Base-by-base conservation (phyloP, 352 stramenopile genomes). In the Phytophthora vignae region DNA sequence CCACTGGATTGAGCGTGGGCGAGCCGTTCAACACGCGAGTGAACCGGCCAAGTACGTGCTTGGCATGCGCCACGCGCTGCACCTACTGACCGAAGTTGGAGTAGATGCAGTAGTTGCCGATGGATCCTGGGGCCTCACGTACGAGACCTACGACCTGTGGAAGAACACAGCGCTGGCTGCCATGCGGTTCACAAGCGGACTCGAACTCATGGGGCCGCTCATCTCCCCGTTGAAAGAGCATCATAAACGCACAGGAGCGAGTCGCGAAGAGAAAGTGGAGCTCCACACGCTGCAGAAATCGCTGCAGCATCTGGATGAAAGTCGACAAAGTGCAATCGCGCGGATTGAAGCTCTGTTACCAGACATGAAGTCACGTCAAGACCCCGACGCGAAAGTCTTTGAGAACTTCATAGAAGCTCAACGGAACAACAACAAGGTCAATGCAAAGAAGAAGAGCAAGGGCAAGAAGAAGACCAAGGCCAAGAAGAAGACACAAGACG, bases 111-210 rank as follows among this genome's bases (percentile, higher is more conserved):
- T 31, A 46, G 27, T 78, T n/a, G 19, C 21, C 17, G 52, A 65
- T 67, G 60, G 44, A 0, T 71, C 36, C 3, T 70, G 55, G 61
- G 59, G 60, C 22, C 66, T 88, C 40, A 82, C 82, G 25, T 91
- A 90, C 50, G 73, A 82, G 9, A n/a, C 54, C 31, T 89, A 82
- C 59, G 84, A 86, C 17, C 56, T 88, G 31, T 42, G 64, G 19
- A 90, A 90, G 57, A 91, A 91, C 60, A 68, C 81, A 1, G 80
- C 73, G 4, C 61, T 91, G 31, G 81, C 76, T 27, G 73, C 71
- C 2, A 84, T 88, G 73, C 78, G 78, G 6, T 79, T 82, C 44
- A 74, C 84, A 60, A 58, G 33, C 12, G 69, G 68, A 42, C 62
- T 78, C 15, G 69, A 82, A 1, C 56, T 71, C n/a, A 71, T 76